phyloP scores from a whole-genome alignment of 495 filamentous ascomycete genomes.

The Hypoxylon fragiforme region DNA sequence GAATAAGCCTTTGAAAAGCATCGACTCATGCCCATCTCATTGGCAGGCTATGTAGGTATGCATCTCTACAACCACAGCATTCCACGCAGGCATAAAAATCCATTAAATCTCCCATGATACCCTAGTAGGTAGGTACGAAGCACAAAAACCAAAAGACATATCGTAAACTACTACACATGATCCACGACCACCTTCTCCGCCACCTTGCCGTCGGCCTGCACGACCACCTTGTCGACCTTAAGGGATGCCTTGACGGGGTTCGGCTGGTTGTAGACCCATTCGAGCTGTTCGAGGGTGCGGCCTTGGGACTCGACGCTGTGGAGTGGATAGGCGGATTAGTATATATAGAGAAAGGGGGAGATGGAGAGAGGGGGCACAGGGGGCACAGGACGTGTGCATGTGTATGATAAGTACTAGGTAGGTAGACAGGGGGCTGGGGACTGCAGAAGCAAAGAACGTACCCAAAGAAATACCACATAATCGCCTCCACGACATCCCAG shows the following conservation, averaged over 20 bases:
- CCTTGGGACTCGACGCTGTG: constrained; percentile 53
- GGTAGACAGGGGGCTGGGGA: background rate
- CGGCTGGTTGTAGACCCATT: constrained; percentile 55
- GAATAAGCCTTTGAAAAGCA: too few relatives aligned
- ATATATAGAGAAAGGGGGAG: constrained; percentile 2
- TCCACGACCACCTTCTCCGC: constrained; percentile 51
- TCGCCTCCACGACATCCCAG: constrained; percentile 50
- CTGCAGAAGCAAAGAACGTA: constrained; percentile 35
- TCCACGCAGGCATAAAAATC: too few relatives aligned
- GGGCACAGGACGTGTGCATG: too few relatives aligned
- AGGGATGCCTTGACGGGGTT: constrained; percentile 55
- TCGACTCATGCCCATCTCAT: too few relatives aligned
- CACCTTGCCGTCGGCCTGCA: constrained; percentile 56
- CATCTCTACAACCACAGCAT: too few relatives aligned
- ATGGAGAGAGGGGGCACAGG: background rate
- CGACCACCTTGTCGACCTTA: constrained; percentile 57
- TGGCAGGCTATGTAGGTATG: too few relatives aligned
- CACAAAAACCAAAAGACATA: too few relatives aligned
- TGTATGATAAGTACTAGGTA: background rate
- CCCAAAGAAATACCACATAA: constrained; percentile 54
- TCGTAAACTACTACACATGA: constrained; percentile 7
- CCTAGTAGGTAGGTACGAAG: too few relatives aligned
- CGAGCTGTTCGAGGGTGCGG: constrained; percentile 55
- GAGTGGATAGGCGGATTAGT: too few relatives aligned
- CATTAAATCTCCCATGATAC: too few relatives aligned